Evolutionary conservation across 106 monocot genomes (phyloP), one percentile per base, ranked within the genome.

Genomic region (Dendrobium chrysotoxum): DNA sequence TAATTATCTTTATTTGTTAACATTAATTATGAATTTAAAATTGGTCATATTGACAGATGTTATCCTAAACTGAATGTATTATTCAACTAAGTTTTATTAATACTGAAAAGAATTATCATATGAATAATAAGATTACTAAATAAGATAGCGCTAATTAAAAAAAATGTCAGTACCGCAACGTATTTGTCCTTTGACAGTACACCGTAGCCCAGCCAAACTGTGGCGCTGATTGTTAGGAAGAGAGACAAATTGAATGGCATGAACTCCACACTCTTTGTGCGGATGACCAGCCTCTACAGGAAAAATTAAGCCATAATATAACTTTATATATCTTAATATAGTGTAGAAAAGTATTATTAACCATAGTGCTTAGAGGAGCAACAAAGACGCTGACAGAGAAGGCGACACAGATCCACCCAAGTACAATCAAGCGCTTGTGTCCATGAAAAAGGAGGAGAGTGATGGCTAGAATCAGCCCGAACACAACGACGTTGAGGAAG

Each of bases 191-290:
- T 87, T 1, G 46, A 81, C 7, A 87, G 75, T 1, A 78, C 25
- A 20, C 87, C 87, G 28, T 87, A 87, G 45, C 67, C 40, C 75
- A 87, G 81, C 87, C 84, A 87, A 12, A 84, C 79, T 2, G 84
- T 75, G 0, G 87, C 87, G 40, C 87, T 87, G 53, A 87, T 40
- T 0, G 87, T 87, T 39, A 87, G 78, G 78, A 54, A 84, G 54
- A 84, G 79, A 23, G 87, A 84, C 17, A 87, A 74, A 7, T n/a
- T 39, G 79, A 87, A 81, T 4, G 87, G 87, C 81, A 92, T 90
- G 88, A 81, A 92, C 81, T 92, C 90, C n/a, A 92, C 92, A 30
- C 92, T 92, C 79, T 85, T 90, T 12, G 92, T 92, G 1, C 81
- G 81, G 30, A 92, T 86, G 20, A 92, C 92, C 15, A 79, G 78